Evolutionary conservation across 1,139 yeast species (phyloP), one percentile per base, ranked within the genome.

Genomic region (Taphrina flavorubra): DNA sequence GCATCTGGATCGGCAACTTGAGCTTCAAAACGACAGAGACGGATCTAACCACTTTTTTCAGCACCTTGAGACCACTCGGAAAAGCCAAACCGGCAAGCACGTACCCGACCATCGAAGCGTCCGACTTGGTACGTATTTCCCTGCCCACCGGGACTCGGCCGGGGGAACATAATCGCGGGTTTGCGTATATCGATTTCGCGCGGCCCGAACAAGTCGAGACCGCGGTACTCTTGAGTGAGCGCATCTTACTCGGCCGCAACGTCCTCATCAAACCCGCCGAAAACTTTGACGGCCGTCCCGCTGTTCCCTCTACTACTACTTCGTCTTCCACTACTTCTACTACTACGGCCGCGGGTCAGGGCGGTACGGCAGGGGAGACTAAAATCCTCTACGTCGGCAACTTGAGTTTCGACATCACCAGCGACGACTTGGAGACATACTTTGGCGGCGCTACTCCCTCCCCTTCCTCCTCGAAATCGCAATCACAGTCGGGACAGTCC

Each of bases 1-100:
- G 96, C 59, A 95, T 92, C 36, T 94, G 99, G 99, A 85, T 94
- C 59, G 99, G 99, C 61, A 95, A 94, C 77, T 79, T 95, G 73
- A 84, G 97, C 0, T 95, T 89, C 75, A 95, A 90, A 68, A 92
- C 97, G 6, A 83, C 87, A 0, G 86, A 84, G 74, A 95, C 89
- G 51, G 96, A 92, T 72, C 77, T 94, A 34, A 80, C 81, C 13
- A 82, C 87, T 69, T 92, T 89, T 72, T 79, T 94, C 10, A 80
- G 83, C 2, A 83, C 85, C 39, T 34, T 55, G 46, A 64, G 69
- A 51, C 69, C 71, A n/a, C 40, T 53, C 47, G 68, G 59, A 25
- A 62, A 55, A 20, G 67, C 68, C 69, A 40, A 73, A 71, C 8
- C 72, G 69, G 11, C 81, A 78, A 8, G 77, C 75, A 18, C 81